Conservation (phyloP, 2,329 filamentous ascomycete genomes). For the Colletotrichum graminicola region DNA sequence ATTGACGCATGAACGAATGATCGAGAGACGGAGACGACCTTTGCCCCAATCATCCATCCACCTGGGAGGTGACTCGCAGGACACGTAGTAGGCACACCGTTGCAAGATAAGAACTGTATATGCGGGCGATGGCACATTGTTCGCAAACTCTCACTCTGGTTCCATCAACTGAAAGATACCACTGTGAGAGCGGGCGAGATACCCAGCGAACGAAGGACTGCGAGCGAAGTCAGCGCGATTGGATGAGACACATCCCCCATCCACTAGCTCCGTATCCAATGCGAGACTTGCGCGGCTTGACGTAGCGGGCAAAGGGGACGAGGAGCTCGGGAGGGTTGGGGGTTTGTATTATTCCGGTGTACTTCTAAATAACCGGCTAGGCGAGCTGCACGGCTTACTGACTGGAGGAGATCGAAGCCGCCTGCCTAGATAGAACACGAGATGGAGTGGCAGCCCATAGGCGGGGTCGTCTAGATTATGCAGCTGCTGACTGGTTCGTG, state of each 20-base stretch:
- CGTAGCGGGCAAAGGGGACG: slow-evolving; percentile 24
- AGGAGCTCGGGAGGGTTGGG: slow-evolving; percentile 31
- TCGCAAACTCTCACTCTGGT: background rate
- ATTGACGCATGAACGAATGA: background rate
- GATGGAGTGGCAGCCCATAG: slow-evolving; percentile 16
- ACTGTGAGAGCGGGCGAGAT: background rate
- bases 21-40: slow-evolving; percentile 4
- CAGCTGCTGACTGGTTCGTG: slow-evolving; percentile 23
- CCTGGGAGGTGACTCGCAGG: background rate
- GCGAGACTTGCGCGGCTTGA: slow-evolving; percentile 34
- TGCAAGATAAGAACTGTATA: background rate
- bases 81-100: background rate
- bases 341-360: slow-evolving; percentile 8
- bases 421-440: slow-evolving; percentile 17
- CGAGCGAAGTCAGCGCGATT: slow-evolving; percentile 27
- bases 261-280: background rate
- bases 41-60: background rate
- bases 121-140: background rate
- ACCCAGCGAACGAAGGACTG: background rate
- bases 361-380: slow-evolving; percentile 23
- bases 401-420: background rate
- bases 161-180: slow-evolving; percentile 28
- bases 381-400: slow-evolving; percentile 28
- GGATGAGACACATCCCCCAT: slow-evolving; percentile 19
- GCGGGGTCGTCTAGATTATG: slow-evolving; percentile 23